Conservation (phyloP, 1,284 basidiomycete genomes). For the Wallemia mellicola region DNA sequence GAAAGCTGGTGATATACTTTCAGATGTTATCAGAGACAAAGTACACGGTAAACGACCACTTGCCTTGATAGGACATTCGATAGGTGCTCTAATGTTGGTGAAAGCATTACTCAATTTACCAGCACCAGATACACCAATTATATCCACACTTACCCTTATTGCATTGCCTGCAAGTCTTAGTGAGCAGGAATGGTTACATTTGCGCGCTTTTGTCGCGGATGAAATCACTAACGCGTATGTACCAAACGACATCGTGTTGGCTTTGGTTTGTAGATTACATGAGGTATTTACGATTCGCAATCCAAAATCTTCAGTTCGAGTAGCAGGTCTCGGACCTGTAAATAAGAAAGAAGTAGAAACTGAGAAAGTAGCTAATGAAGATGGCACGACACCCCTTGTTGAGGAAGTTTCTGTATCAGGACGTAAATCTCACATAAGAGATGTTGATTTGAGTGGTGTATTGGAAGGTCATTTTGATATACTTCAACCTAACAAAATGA, state of each 20-base stretch:
- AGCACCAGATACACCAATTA: background rate
- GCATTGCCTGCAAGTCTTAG: background rate
- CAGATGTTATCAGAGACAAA: background rate
- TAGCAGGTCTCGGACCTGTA: background rate
- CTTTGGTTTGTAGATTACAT: background rate
- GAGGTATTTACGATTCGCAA: background rate
- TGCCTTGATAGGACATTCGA: background rate
- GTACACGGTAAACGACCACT: background rate
- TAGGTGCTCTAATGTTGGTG: background rate
- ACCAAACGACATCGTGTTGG: background rate
- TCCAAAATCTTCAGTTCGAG: background rate
- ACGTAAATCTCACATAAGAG: background rate
- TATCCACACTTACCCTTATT: background rate
- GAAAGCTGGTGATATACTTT: background rate
- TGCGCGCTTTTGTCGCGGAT: background rate
- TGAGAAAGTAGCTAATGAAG: background rate
- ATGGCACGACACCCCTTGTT: background rate
- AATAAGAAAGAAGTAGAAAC: background rate
- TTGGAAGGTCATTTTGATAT: background rate
- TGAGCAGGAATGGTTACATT: background rate
- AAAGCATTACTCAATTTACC: background rate
- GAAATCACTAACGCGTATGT: background rate
- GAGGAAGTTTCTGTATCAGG: background rate
- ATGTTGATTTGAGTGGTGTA: background rate
- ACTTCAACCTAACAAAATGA: background rate